phyloP scores from a whole-genome alignment of 1,139 yeast species.

The Protomyces pachydermus region DNA sequence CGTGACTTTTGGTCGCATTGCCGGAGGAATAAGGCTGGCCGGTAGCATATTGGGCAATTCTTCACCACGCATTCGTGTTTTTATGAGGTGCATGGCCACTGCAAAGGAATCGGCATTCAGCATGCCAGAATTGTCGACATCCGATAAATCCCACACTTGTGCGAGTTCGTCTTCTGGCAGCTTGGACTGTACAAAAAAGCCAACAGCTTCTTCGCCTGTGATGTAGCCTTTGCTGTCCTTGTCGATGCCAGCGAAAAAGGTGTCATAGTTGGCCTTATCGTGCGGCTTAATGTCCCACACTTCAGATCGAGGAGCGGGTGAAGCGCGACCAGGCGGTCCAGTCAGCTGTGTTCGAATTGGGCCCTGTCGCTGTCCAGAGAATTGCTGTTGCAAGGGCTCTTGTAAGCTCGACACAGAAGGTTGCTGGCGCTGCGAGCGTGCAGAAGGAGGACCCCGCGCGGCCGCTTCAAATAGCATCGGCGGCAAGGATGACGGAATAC shows the following conservation, averaged over 20 bases:
- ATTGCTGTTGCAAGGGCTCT: slow-evolving; percentile 28
- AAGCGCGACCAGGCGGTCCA: slow-evolving; percentile 25
- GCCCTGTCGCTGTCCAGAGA: slow-evolving; percentile 31
- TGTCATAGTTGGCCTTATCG: slow-evolving; percentile 72
- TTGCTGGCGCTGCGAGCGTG: slow-evolving; percentile 12
- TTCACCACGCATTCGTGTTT: slow-evolving; percentile 71
- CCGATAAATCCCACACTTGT: slow-evolving; percentile 89
- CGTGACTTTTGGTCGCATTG: slow-evolving; percentile 23
- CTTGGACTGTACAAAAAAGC: slow-evolving; percentile 81
- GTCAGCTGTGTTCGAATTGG: slow-evolving; percentile 29
- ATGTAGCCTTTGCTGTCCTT: slow-evolving; percentile 27
- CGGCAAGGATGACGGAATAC: slow-evolving; percentile 68
- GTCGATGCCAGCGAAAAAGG: slow-evolving; percentile 63
- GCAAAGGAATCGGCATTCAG: slow-evolving; percentile 80
- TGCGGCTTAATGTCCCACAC: slow-evolving; percentile 64
- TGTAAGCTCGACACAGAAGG: slow-evolving; percentile 28
- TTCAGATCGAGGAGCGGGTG: slow-evolving; percentile 35
- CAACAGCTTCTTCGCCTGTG: slow-evolving; percentile 60
- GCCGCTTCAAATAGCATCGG: slow-evolving; percentile 55
- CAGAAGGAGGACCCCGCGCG: slow-evolving; percentile 39
- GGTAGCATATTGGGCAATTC: slow-evolving; percentile 59
- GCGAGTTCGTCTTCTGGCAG: slow-evolving; percentile 82
- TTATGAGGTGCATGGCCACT: slow-evolving; percentile 88
- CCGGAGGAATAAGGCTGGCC: slow-evolving; percentile 35
- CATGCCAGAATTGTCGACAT: slow-evolving; percentile 78